These are phyloP conservation scores for Acanthamoeba royreba DNA, from an alignment of 208 protist genomes.

Conservation along the genomic window DNA sequence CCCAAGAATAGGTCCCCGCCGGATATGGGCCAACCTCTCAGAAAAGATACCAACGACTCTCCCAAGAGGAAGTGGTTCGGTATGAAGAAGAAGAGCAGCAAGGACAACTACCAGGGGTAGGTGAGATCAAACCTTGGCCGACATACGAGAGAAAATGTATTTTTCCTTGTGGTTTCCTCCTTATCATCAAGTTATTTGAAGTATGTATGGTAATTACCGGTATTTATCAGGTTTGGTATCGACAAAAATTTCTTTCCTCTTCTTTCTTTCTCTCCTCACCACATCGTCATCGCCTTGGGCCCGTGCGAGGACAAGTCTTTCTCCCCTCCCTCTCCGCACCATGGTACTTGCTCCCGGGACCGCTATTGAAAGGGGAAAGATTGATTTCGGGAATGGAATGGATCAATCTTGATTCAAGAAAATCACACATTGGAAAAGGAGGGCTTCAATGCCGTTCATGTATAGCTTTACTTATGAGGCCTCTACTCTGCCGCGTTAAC, in stretches of 20 bases:
- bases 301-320: background rate
- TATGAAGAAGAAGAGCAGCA: background rate
- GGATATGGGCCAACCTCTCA: background rate
- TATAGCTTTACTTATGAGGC: background rate
- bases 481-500: background rate
- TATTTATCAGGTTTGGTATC: background rate
- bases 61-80: background rate
- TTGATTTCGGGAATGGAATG: no score
- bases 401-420: no score
- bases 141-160: background rate
- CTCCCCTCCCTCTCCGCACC: background rate
- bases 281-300: background rate
- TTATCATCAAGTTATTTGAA: no score
- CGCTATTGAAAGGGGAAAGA: background rate
- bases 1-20: background rate
- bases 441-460: background rate
- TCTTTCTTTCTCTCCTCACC: constrained; percentile 18
- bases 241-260: background rate
- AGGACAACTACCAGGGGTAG: background rate
- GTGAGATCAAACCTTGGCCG: background rate
- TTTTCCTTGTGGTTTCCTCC: no score
- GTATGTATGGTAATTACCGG: background rate
- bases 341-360: background rate
- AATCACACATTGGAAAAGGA: no score
- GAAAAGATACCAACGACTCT: background rate